Evolutionary conservation across 441 rosid species (phyloP).

Genomic region (Hypseocharis bilobata): DNA sequence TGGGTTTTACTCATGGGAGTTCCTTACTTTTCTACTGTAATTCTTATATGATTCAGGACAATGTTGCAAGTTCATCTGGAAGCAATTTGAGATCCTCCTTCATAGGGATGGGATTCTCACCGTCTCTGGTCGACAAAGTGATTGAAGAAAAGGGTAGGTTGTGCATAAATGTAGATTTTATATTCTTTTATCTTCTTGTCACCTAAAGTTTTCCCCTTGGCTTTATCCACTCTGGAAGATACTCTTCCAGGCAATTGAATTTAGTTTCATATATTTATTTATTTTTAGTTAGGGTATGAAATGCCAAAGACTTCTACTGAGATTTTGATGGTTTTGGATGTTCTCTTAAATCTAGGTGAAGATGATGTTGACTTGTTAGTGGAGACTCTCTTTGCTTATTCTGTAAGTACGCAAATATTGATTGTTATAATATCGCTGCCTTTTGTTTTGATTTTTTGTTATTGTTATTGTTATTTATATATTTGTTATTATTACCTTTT

Average conservation of each 20-base stretch:
- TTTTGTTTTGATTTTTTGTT: too few relatives aligned
- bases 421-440: background rate
- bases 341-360: conserved; percentile 47
- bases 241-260: background rate
- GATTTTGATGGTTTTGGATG: conserved; percentile 18
- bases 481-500: too few relatives aligned
- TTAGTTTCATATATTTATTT: background rate
- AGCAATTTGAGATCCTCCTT: conserved; percentile 51
- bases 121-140: conserved; percentile 58
- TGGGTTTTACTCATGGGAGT: conserved; percentile 29
- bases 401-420: conserved; percentile 36
- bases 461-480: background rate
- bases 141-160: conserved; percentile 46
- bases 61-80: conserved; percentile 70
- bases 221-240: background rate
- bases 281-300: conserved; percentile 2
- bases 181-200: conserved; percentile 1
- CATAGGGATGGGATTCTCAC: conserved; percentile 66
- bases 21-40: background rate
- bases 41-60: conserved; percentile 34
- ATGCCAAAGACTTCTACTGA: conserved; percentile 1
- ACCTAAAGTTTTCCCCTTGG: background rate
- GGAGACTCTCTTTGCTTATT: conserved; percentile 50
- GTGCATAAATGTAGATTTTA: conserved; percentile 1
- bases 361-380: conserved; percentile 53